Evolutionary conservation across 2,329 filamentous ascomycete species (phyloP), one percentile per base, ranked within the genome.

Genomic region (Acephala macrosclerotiorum): DNA sequence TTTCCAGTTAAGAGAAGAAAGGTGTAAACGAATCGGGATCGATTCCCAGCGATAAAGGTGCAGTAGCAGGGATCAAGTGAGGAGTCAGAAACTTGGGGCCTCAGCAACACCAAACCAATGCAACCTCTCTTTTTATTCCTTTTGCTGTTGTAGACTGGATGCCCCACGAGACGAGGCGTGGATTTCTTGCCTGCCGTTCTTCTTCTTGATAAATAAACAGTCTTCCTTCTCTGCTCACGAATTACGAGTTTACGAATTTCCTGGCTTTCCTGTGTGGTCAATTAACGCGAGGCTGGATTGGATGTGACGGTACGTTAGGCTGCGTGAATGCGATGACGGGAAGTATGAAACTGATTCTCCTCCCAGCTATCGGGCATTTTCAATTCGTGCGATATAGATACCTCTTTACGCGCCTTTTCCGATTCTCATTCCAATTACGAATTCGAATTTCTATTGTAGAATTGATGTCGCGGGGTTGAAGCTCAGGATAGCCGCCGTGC

Each of bases 391-490:
- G 36, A 65, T 61, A 49, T 70, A 66, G 65, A 40, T 66, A 65
- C 40, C 71, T 71, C 67, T 58, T 70, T 67, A 74, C 71, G 71
- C 70, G 71, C 71, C 61, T 42, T 60, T 47, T 62, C 29, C 51
- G 38, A 58, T 20, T 29, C 26, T 53, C 35, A 55, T 38, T 35
- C 57, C 64, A 65, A 67, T 66, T 62, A 58, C 61, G 47, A 26
- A 51, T 51, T 16, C 7, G 11, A 8, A 26, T 29, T 22, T 22
- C 20, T 8, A 18, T 53, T 16, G 7, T 4, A 29, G 22, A 51
- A 53, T 53, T 25, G 18, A 53, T 53, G 49, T n/a, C 11, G 49
- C 49, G 49, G 49, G 49, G 49, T 53, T 53, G 49, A 26, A 9
- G 22, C 26, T 14, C 12, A 20, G 11, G 49, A 53, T 70, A 72